These are phyloP conservation scores for Liquidambar formosana DNA, from an alignment of 164 flowering plant genomes.

Conservation along the genomic window DNA sequence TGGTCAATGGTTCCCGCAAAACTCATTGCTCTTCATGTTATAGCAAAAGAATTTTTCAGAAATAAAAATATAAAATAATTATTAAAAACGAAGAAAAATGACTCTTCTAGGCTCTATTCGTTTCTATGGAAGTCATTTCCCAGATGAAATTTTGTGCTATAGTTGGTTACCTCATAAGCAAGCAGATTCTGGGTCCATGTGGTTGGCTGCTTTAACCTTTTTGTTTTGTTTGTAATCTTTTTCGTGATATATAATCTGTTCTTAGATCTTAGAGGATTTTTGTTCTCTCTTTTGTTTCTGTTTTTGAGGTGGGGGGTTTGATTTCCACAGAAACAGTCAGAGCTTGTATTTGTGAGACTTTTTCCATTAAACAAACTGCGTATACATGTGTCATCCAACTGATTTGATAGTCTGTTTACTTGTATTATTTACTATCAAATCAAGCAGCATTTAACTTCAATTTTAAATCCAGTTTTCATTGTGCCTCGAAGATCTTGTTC, in stretches of 20 bases:
- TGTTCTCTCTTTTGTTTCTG: background rate
- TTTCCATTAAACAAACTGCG: background rate
- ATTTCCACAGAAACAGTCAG: too few species aligned
- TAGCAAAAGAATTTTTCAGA: background rate
- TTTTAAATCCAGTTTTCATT: slow-evolving; percentile 72
- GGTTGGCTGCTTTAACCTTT: background rate
- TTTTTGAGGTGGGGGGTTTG: background rate
- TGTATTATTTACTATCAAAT: background rate
- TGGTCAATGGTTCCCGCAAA: background rate
- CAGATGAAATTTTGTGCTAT: too few species aligned
- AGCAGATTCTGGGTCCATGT: background rate
- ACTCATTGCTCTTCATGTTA: background rate
- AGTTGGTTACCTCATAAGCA: too few species aligned
- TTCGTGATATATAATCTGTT: too few species aligned
- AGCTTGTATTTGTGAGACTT: background rate
- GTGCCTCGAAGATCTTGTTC: slow-evolving; percentile 97
- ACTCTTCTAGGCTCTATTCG: background rate
- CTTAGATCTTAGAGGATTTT: background rate
- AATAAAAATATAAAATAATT: background rate
- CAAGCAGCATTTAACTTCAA: slow-evolving; percentile 8
- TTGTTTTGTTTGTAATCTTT: background rate
- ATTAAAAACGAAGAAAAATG: background rate
- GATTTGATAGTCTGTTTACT: background rate
- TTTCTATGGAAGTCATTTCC: background rate
- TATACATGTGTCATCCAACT: background rate